Evolutionary conservation across 225 moss, liverwort and hornwort species (phyloP), one percentile per base, ranked within the genome.

Genomic region (Antitrichia curtipendula): DNA sequence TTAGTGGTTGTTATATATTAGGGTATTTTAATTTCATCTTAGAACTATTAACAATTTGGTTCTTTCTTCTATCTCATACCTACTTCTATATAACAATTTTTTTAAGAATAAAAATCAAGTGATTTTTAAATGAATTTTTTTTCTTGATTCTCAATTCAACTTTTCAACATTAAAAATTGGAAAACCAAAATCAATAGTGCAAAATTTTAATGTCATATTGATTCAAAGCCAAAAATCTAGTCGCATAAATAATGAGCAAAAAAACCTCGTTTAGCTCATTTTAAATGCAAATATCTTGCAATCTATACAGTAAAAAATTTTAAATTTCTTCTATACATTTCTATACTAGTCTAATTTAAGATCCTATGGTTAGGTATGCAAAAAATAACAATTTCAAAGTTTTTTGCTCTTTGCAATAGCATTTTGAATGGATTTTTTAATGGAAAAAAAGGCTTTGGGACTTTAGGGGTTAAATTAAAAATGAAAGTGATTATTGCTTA

Each of bases 301-400:
- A 29, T 45, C 6, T 45, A 45, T 0, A 0, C 3, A 1, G 11
- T 29, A 4, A 29, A 47, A 45, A 10, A 29, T 28, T 29, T 18
- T 1, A 29, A 47, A 11, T 29, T 29, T 47, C 2, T 73, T 31
- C 7, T 1, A 28, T 16, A 28, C 9, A 73, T 47, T 12, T 0
- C 19, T 4, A 10, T 28, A 19, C 6, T 16, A 28, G 2, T 43
- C 2, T 71, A 9, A 28, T 71, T 74, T 1, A 32, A 32, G 12
- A 49, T 49, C 2, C 1, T 32, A 20, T 4, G 0, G 3, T 31
- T 49, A 12, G 4, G 4, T 74, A 32, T 4, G 4, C 18, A 32
- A 75, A 50, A n/a, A 74, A 13, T 8, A 32, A 32, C 1, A 32
- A 74, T 12, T 20, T 71, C 10, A 7, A 74, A 29, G 0, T 3